Evolutionary conservation across 2,329 filamentous ascomycete species (phyloP).

Genomic region (Sphaceloma murrayae): DNA sequence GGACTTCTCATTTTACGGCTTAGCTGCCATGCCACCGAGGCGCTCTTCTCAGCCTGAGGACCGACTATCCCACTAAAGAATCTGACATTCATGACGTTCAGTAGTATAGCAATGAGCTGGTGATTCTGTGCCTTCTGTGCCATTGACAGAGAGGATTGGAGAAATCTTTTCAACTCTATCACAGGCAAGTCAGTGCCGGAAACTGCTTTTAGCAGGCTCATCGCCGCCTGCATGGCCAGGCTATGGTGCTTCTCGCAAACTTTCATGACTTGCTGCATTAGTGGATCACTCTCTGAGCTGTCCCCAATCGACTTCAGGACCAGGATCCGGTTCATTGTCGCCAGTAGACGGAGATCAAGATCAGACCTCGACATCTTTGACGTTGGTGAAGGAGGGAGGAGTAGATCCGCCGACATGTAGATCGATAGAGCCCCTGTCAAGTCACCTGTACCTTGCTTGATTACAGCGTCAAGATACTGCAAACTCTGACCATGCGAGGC

Average conservation of each 20-base stretch:
- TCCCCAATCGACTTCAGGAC: constrained; percentile 34
- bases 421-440: constrained; percentile 56
- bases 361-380: constrained; percentile 21
- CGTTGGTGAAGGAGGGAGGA: constrained; percentile 32
- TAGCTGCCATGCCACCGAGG: constrained; percentile 40
- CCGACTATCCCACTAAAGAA: constrained; percentile 78
- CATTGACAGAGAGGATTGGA: constrained; percentile 61
- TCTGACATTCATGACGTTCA: constrained; percentile 74
- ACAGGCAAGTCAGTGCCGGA: constrained; percentile 56
- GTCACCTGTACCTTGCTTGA: constrained; percentile 67
- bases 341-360: constrained; percentile 38
- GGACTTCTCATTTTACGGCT: constrained; percentile 42
- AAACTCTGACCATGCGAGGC: constrained; percentile 16
- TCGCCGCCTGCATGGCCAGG: constrained; percentile 66
- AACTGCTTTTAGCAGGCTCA: constrained; percentile 60
- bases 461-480: constrained; percentile 62
- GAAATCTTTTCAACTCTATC: constrained; percentile 66
- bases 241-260: constrained; percentile 62
- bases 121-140: constrained; percentile 63
- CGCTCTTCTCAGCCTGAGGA: constrained; percentile 44
- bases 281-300: constrained; percentile 47
- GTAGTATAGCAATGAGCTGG: constrained; percentile 70
- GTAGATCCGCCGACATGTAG: constrained; percentile 55
- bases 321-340: constrained; percentile 40
- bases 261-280: constrained; percentile 58